phyloP scores from a whole-genome alignment of 2,329 filamentous ascomycete species.

The Tolypocladium ovalisporum region DNA sequence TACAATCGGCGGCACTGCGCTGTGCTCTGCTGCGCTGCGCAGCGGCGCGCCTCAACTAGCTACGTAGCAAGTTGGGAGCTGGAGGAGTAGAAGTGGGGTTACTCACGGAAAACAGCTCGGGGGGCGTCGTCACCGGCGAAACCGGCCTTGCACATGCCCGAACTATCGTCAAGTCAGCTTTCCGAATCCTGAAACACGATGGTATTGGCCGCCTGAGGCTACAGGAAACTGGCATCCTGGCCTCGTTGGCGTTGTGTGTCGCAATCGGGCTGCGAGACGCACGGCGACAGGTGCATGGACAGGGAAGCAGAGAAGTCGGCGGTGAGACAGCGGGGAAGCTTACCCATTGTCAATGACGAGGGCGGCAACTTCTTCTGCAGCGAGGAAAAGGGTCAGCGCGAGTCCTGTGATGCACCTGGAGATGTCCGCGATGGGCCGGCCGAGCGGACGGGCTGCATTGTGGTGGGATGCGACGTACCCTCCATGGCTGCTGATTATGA shows the following conservation, averaged over 20 bases:
- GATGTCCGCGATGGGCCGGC: not conserved
- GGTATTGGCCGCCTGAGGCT: not conserved
- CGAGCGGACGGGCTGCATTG: not conserved
- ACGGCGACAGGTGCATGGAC: conserved; percentile 6
- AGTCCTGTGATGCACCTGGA: conserved; percentile 4
- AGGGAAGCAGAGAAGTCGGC: conserved; percentile 15
- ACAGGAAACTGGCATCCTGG: not conserved
- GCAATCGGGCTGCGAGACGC: not conserved
- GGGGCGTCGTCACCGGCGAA: conserved; percentile 99
- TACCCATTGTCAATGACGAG: conserved; percentile 99
- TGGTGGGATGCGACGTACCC: conserved; percentile 28
- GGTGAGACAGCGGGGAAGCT: conserved; percentile 41
- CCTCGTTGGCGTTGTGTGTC: not conserved
- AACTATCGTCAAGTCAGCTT: conserved; percentile 53
- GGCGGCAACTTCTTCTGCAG: conserved; percentile 97
- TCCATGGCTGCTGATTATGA: conserved; percentile 44
- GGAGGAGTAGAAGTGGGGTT: conserved; percentile 22
- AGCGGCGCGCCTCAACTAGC: conserved; percentile 5
- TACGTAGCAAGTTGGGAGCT: conserved; percentile 5
- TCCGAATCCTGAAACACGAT: not conserved
- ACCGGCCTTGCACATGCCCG: conserved; percentile 99
- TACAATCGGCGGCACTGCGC: conserved; percentile 2
- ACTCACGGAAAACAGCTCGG: conserved; percentile 99
- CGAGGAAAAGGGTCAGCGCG: conserved; percentile 31
- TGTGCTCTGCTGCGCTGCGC: not conserved